These are phyloP conservation scores for Tieghemostelium lacteum DNA, from an alignment of 78 protist species.

Conservation along the genomic window DNA sequence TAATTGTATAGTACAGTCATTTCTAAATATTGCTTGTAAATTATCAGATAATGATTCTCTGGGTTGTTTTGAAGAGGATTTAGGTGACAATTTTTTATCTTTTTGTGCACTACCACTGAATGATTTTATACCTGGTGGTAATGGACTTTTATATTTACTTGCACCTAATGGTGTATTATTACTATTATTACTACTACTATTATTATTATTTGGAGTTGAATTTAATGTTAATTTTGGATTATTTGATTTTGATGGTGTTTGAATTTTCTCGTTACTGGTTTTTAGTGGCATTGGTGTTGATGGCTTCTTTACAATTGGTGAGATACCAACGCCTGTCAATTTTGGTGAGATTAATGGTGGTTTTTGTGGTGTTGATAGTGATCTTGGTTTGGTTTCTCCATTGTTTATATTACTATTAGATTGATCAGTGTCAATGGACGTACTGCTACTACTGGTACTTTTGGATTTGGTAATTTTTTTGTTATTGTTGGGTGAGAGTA, in stretches of 20 bases:
- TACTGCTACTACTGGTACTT: not conserved
- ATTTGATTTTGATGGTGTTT: not conserved
- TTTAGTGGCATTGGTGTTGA: slow-evolving; percentile 31
- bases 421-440: not conserved
- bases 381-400: not conserved
- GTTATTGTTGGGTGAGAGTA: not conserved
- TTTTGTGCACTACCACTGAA: slow-evolving; percentile 27
- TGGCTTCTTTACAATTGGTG: not conserved
- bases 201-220: slow-evolving; percentile 11
- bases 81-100: not conserved
- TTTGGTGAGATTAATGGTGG: slow-evolving; percentile 5
- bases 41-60: slow-evolving; percentile 68
- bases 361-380: slow-evolving; percentile 21
- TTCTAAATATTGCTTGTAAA: slow-evolving; percentile 51
- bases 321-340: not conserved
- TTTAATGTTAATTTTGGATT: not conserved
- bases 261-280: slow-evolving; percentile 19
- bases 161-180: not conserved
- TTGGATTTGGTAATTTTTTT: not conserved
- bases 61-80: slow-evolving; percentile 48
- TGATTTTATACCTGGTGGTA: slow-evolving; percentile 1
- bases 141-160: not conserved
- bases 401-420: slow-evolving; percentile 5
- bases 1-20: slow-evolving; percentile 74
- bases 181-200: slow-evolving; percentile 21